phyloP scores from a whole-genome alignment of 2,329 filamentous ascomycete genomes.

The Botrytis porri region DNA sequence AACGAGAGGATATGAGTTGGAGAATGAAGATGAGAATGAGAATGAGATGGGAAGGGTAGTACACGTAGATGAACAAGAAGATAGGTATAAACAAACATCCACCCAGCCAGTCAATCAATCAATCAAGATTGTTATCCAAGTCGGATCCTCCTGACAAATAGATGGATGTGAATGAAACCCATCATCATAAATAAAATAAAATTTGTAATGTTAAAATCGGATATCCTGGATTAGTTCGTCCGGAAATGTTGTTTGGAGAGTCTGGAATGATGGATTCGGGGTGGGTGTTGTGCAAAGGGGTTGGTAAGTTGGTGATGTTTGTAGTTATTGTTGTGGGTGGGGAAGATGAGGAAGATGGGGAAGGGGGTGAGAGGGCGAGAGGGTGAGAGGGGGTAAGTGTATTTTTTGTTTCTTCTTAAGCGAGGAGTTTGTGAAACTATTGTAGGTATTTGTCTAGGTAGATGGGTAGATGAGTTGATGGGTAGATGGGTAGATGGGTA shows the following conservation, averaged over 20 bases:
- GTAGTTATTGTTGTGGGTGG: too few species aligned
- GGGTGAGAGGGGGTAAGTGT: too few species aligned
- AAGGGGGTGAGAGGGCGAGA: too few species aligned
- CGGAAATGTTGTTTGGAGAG: too few species aligned
- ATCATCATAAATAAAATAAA: rapidly evolving
- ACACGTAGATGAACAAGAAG: neutral
- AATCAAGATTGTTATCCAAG: neutral
- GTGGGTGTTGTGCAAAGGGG: neutral
- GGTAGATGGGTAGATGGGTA: too few species aligned
- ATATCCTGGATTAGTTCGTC: neutral
- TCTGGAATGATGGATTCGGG: neutral
- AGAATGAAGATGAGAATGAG: neutral
- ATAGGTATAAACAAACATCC: neutral
- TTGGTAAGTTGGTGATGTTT: too few species aligned
- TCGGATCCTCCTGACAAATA: neutral
- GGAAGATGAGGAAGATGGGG: too few species aligned
- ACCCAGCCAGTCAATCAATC: neutral
- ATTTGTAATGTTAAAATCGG: neutral
- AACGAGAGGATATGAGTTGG: too few species aligned
- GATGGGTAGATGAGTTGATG: too few species aligned
- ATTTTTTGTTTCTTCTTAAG: too few species aligned
- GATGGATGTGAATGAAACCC: neutral
- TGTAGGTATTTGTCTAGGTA: too few species aligned
- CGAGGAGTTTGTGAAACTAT: too few species aligned
- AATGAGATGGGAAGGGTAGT: neutral